These are phyloP conservation scores for Pyricularia sp. DNA, from an alignment of 2,329 filamentous ascomycete species.

Conservation along the genomic window DNA sequence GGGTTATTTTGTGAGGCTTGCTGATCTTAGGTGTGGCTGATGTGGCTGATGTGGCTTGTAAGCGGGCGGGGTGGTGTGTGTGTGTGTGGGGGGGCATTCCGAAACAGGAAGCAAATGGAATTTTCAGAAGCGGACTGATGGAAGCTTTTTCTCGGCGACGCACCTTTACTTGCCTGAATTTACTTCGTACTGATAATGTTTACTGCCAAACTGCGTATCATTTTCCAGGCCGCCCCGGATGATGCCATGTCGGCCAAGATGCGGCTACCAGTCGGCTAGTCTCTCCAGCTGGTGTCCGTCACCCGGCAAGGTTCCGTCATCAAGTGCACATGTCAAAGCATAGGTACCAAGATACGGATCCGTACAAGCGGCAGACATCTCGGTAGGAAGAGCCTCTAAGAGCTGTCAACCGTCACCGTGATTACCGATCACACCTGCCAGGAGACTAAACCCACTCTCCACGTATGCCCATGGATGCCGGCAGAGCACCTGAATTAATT, in stretches of 20 bases:
- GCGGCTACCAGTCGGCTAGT: no score
- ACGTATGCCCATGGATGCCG: not conserved
- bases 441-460: not conserved
- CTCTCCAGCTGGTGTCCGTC: not conserved
- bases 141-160: not conserved
- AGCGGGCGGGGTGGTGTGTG: not conserved
- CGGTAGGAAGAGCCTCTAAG: not conserved
- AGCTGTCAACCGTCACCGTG: not conserved
- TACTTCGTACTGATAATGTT: no score
- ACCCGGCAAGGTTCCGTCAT: not conserved
- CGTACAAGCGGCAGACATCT: not conserved
- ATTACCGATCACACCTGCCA: not conserved
- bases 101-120: not conserved
- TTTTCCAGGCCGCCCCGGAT: not conserved
- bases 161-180: not conserved
- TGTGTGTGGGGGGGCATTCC: not conserved
- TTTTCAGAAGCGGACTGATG: not conserved
- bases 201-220: no score
- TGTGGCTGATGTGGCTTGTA: not conserved
- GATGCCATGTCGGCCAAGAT: not conserved
- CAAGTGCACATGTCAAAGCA: not conserved
- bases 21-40: not conserved
- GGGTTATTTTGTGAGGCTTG: not conserved
- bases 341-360: not conserved
- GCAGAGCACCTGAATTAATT: not conserved